Evolutionary conservation across 495 filamentous ascomycete genomes (phyloP), one percentile per base, ranked within the genome.

Genomic region (Penicillium paxilli): DNA sequence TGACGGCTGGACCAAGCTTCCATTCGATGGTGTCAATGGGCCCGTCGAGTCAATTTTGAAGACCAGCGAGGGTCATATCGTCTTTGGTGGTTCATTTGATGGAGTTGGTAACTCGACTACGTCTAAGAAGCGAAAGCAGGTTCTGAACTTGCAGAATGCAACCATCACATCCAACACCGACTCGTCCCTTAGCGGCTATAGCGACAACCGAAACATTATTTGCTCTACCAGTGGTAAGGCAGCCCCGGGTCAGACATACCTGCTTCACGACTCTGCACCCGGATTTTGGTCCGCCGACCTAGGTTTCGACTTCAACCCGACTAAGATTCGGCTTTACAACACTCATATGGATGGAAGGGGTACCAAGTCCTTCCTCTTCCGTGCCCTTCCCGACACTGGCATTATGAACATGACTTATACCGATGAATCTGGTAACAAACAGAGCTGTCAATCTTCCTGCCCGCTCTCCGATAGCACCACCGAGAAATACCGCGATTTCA

Each of bases 341-440:
- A 95, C 95, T 9, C 86, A 90, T 55, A 78, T 86, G 46, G 85
- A 91, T 66, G 91, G 89, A 47, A 83, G 92, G 50, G 93, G 94
- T 24, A 97, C 94, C 7, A 86, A 88, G 69, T 83, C 83, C 14
- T 98, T 90, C 74, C 82, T 91, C 30, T 92, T 90, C 63, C 89
- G 89, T 24, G 86, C 89, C 17, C 70, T 91, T 25, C 91, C 91
- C 5, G 83, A 91, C 60, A 86, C 87, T 61, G 95, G 95, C 26
- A 96, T 98, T 65, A 91, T 98, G 89, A 97, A 98, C 68, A 80
- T 98, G 58, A 96, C 92, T 32, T 97, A 91, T 57, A 87, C 82
- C 41, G 90, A 96, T 64, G 78, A 71, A 1, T 87, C 87, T 0
- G 81, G 83, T 1, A 71, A 83, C 26, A 83, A 86, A 37, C 72